Evolutionary conservation across 2,329 filamentous ascomycete genomes (phyloP), one percentile per base, ranked within the genome.

Genomic region (Cladosporium sphaerospermum): DNA sequence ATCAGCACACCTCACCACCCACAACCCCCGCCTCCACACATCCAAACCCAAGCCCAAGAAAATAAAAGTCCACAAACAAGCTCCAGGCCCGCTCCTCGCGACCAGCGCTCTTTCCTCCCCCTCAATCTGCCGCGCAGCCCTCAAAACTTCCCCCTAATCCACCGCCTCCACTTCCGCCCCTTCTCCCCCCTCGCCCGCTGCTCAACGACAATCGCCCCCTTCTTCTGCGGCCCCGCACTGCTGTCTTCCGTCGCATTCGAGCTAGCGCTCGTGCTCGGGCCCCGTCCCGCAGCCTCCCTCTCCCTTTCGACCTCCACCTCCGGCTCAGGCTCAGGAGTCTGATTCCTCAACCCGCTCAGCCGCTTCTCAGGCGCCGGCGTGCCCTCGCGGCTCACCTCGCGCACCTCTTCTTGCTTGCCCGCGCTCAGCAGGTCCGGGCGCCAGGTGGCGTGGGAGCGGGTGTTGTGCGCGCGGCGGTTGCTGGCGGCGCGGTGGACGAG

Each of bases 401-500:
- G 51, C 19, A 56, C 23, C 16, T 51, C 48, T 32, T 18, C 44
- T 11, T 51, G 40, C 14, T 42, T 43, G 14, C 34, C 48, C 11
- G 44, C 37, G 9, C 56, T 50, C 3, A 62, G 45, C 16, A 64
- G 48, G 36, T 66, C 63, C 2, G 64, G 61, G 16, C 63, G 60
- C 59, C 62, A 64, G 16, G 56, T 56, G 31, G 59, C 56, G 23
- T 58, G 56, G 9, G 59, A 53, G 32, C 61, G 62, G 44, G 65
- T 62, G 53, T 59, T 62, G 16, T 18, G 16, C 2, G 23, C 23
- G 14, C 61, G 56, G 2, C 63, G 56, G 44, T 67, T 66, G 55
- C 62, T 64, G 8, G 64, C 62, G 9, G 64, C 65, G n/a, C 64
- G 62, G 52, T 68, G 64, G 9, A 67, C 64, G 23, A 68, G 56